Percentiles rank a stretch among this genome's conserved stretches.
These are phyloP conservation scores for Castanea crenata DNA, from an alignment of 306 rosid species.

Conservation along the genomic window DNA sequence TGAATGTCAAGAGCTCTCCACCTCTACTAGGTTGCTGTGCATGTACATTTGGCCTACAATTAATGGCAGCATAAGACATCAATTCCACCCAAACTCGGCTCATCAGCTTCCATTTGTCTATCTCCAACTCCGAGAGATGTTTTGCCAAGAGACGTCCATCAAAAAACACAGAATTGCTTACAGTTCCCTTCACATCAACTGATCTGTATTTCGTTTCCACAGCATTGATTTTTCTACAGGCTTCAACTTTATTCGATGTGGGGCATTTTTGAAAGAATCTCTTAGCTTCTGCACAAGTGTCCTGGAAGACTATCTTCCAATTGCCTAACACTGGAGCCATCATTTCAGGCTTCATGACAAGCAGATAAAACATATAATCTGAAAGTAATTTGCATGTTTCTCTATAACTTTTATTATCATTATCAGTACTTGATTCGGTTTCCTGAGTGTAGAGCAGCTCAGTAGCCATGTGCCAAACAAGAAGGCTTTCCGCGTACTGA, in stretches of 20 bases:
- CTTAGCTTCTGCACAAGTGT: slow-evolving; percentile 27
- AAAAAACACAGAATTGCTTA: slow-evolving; percentile 24
- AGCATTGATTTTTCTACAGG: background rate
- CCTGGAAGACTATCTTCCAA: slow-evolving; percentile 25
- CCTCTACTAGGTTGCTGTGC: slow-evolving; percentile 33
- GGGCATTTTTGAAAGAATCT: background rate
- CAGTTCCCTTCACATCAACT: slow-evolving; percentile 16
- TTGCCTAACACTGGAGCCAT: slow-evolving; percentile 25
- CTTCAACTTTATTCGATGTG: background rate
- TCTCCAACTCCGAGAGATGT: background rate
- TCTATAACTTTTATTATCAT: background rate
- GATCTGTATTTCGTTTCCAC: background rate
- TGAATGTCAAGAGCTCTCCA: slow-evolving; percentile 31
- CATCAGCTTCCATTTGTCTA: slow-evolving; percentile 16
- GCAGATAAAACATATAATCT: slow-evolving; percentile 34
- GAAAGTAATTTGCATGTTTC: slow-evolving; percentile 17
- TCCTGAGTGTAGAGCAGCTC: slow-evolving; percentile 1
- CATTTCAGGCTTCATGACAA: slow-evolving; percentile 14
- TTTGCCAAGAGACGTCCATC: slow-evolving; percentile 9
- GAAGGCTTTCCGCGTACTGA: slow-evolving; percentile 26
- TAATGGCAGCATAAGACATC: slow-evolving; percentile 22
- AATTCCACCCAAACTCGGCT: slow-evolving; percentile 31
- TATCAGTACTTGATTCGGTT: fast-evolving
- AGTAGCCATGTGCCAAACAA: slow-evolving; percentile 35
- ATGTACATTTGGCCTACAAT: slow-evolving; percentile 25